phyloP scores from a whole-genome alignment of 768 basidiomycete species.

The Psilocybe azurescens region DNA sequence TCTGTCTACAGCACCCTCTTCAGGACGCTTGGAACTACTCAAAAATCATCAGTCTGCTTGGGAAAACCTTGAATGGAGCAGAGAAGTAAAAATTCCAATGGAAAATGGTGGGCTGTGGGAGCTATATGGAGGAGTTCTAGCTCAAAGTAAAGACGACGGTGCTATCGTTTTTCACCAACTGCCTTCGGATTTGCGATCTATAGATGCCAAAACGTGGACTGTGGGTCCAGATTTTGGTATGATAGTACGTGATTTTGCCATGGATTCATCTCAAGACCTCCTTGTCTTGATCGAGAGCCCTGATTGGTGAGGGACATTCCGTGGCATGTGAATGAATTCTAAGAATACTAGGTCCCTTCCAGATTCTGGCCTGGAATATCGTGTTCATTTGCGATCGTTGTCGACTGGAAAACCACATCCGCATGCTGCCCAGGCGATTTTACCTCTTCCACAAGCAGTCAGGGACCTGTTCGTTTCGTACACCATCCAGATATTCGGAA shows the following conservation, averaged over 20 bases:
- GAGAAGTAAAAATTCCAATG: conserved; percentile 42
- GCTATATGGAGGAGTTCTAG: conserved; percentile 62
- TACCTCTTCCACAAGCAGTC: conserved; percentile 32
- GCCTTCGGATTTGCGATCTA: conserved; percentile 53
- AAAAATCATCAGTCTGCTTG: conserved; percentile 43
- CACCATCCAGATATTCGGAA: conserved; percentile 59
- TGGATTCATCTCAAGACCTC: conserved; percentile 74
- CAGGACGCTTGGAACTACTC: conserved; percentile 43
- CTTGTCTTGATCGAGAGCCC: conserved; percentile 52
- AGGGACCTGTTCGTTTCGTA: conserved; percentile 36
- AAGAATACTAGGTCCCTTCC: conserved; percentile 1
- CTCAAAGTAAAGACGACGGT: conserved; percentile 36
- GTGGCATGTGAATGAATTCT: not conserved
- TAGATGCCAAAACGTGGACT: conserved; percentile 51
- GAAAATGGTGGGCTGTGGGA: conserved; percentile 55
- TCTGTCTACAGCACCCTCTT: conserved; percentile 27
- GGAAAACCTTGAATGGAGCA: conserved; percentile 42
- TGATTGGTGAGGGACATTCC: conserved; percentile 4
- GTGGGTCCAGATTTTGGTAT: conserved; percentile 37
- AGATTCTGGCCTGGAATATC: not conserved
- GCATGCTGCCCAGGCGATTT: conserved; percentile 37
- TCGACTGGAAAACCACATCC: conserved; percentile 52
- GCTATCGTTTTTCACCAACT: conserved; percentile 50
- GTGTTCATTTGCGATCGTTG: conserved; percentile 31
- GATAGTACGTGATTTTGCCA: conserved; percentile 57